phyloP scores from a whole-genome alignment of 768 basidiomycete species.

The Rhodotorula graminis region DNA sequence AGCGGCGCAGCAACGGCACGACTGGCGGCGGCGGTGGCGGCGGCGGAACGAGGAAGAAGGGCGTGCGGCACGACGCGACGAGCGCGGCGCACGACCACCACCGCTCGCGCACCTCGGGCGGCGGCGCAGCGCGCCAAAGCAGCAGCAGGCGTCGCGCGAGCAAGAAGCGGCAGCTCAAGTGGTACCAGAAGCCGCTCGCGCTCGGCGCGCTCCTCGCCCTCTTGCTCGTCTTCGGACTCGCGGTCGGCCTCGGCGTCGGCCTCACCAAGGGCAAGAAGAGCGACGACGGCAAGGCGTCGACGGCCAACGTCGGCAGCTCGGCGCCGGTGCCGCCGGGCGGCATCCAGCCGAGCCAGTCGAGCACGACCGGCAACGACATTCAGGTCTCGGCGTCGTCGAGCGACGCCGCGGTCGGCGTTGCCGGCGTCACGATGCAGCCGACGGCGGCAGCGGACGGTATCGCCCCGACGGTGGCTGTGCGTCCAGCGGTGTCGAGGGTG shows the following conservation, averaged over 20 bases:
- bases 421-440: not conserved
- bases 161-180: conserved; percentile 8
- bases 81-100: not conserved
- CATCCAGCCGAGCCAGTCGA: not conserved
- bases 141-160: not conserved
- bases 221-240: conserved; percentile 14
- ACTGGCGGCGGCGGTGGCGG: not conserved
- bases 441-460: not conserved
- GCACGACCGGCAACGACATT: not conserved
- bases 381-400: not conserved
- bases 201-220: not conserved
- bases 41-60: not conserved
- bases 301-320: not conserved
- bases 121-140: too few relatives aligned
- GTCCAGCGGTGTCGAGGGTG: not conserved
- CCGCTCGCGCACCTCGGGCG: not conserved
- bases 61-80: conserved; percentile 3
- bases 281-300: not conserved
- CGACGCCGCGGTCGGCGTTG: not conserved
- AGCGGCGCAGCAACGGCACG: not conserved
- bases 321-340: not conserved
- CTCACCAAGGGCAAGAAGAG: conserved; percentile 7
- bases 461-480: not conserved
- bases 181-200: conserved; percentile 14
- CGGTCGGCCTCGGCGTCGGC: conserved; percentile 27